phyloP scores from a whole-genome alignment of 2,329 filamentous ascomycete genomes.

The Botrytis fragariae region DNA sequence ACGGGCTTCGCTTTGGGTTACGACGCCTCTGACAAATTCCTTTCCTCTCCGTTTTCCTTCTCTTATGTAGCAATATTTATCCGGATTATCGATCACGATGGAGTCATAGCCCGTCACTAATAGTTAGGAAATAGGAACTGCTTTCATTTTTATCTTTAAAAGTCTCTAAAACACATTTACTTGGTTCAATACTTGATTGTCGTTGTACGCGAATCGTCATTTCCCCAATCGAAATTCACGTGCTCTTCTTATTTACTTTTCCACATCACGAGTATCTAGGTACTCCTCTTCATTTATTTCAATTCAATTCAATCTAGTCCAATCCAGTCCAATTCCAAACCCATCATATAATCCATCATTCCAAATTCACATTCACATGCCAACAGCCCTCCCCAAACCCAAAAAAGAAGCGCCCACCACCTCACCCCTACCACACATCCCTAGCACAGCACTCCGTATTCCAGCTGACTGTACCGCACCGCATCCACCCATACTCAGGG shows the following conservation, averaged over 20 bases:
- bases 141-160: background rate
- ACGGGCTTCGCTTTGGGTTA: no score
- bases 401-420: background rate
- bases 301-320: rapidly evolving
- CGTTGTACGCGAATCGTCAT: no score
- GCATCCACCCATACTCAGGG: background rate
- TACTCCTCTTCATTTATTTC: no score
- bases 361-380: no score
- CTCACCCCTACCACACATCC: background rate
- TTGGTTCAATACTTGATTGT: background rate
- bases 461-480: background rate
- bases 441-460: background rate
- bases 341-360: no score
- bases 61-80: background rate
- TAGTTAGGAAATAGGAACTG: background rate
- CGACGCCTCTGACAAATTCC: background rate
- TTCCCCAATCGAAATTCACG: background rate
- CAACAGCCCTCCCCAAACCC: no score
- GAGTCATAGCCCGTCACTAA: background rate
- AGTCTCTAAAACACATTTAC: background rate
- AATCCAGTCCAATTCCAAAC: background rate
- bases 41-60: background rate
- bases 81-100: background rate
- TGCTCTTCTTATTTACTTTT: background rate
- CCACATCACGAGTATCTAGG: background rate